These are phyloP conservation scores for Lasiodiplodia theobromae DNA, from an alignment of 2,329 filamentous ascomycete genomes.

Conservation along the genomic window DNA sequence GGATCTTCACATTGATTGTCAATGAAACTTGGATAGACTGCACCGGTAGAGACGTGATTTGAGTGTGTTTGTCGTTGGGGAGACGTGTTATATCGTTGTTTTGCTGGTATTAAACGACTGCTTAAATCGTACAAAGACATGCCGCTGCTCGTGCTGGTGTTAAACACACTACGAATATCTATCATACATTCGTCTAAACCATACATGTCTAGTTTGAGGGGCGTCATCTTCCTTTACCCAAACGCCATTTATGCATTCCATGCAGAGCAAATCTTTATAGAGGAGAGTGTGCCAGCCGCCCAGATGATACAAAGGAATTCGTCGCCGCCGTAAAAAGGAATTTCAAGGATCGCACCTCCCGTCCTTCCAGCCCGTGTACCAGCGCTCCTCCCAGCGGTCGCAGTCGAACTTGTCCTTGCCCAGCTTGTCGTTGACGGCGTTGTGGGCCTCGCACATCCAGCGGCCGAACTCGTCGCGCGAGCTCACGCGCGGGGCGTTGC, in stretches of 20 bases:
- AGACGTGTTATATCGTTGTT: background rate
- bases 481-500: slow-evolving; percentile 68
- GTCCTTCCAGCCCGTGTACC: slow-evolving; percentile 87
- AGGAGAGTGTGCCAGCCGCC: background rate
- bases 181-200: background rate
- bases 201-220: background rate
- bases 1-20: slow-evolving; percentile 18
- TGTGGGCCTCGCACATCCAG: slow-evolving; percentile 88
- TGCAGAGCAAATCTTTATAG: background rate
- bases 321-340: background rate
- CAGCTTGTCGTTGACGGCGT: slow-evolving; percentile 86
- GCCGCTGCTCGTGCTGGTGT: too few species aligned
- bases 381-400: slow-evolving; percentile 87
- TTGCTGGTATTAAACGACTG: background rate
- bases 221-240: background rate
- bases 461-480: slow-evolving; percentile 73
- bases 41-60: background rate
- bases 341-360: slow-evolving; percentile 64
- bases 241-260: slow-evolving; percentile 6
- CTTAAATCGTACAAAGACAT: too few species aligned
- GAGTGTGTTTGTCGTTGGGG: background rate
- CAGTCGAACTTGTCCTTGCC: slow-evolving; percentile 95
- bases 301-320: background rate
- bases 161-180: background rate
- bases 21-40: slow-evolving; percentile 26